A percentile compares a stretch with the other conserved stretches of the same genome.
Conservation (phyloP, 345 rosid species). For the Rhodamnia rubescens region DNA sequence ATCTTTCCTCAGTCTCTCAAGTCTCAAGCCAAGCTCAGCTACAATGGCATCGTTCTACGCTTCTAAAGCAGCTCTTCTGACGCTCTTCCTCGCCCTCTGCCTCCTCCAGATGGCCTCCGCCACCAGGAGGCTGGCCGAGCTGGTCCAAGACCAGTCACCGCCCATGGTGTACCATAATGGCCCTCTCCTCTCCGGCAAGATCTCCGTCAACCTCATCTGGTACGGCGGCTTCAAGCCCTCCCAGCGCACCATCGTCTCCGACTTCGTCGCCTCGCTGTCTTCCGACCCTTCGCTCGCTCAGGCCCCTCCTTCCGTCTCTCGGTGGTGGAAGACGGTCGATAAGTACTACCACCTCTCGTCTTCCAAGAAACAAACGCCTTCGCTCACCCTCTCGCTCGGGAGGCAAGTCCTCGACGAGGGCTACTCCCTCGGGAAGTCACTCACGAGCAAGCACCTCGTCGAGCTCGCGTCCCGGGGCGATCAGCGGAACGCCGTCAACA, state of each 20-base stretch:
- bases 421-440: slow-evolving; percentile 66
- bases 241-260: slow-evolving; percentile 49
- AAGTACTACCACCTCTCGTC: slow-evolving; percentile 43
- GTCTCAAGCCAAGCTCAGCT: neutral
- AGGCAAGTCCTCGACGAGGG: slow-evolving; percentile 38
- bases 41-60: neutral
- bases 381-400: slow-evolving; percentile 32
- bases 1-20: neutral
- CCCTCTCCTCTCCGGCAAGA: slow-evolving; percentile 54
- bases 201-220: slow-evolving; percentile 66
- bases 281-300: slow-evolving; percentile 8
- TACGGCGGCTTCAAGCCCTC: slow-evolving; percentile 66
- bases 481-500: slow-evolving; percentile 33
- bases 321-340: slow-evolving; percentile 68
- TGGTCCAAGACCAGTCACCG: slow-evolving; percentile 19
- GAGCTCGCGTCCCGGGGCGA: slow-evolving; percentile 51
- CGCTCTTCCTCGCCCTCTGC: neutral
- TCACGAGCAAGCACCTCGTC: slow-evolving; percentile 26
- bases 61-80: neutral
- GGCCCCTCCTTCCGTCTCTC: slow-evolving; percentile 43
- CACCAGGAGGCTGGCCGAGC: slow-evolving; percentile 13
- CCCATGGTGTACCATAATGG: slow-evolving; percentile 57
- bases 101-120: slow-evolving; percentile 7
- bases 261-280: slow-evolving; percentile 44
- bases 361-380: slow-evolving; percentile 6